Evolutionary conservation across 129 eudicot species (phyloP).

Genomic region (Flaveria sonorensis): DNA sequence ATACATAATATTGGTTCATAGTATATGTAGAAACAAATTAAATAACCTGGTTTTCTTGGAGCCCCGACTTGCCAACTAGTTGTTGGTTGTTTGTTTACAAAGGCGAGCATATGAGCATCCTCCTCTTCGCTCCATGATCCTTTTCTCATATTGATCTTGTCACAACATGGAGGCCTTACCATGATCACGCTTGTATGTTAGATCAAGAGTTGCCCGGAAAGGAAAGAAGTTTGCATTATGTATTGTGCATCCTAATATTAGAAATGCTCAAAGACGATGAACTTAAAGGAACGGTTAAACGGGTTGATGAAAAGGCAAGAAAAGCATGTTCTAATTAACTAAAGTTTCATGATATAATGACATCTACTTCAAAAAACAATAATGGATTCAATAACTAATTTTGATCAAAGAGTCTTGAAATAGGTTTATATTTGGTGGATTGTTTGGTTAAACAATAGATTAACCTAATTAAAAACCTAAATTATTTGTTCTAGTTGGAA

Average conservation of each 20-base stretch:
- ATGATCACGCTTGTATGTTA: slow-evolving; percentile 32
- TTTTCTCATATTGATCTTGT: slow-evolving; percentile 43
- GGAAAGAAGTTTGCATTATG: slow-evolving; percentile 22
- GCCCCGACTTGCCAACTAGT: slow-evolving; percentile 42
- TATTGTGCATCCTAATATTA: slow-evolving; percentile 17
- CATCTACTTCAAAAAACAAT: slow-evolving; percentile 22
- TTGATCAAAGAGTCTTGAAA: slow-evolving; percentile 39
- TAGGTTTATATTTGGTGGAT: slow-evolving; percentile 69
- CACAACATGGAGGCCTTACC: slow-evolving; percentile 61
- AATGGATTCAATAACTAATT: slow-evolving; percentile 27
- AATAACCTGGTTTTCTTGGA: slow-evolving; percentile 57
- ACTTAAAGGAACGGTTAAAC: slow-evolving; percentile 34
- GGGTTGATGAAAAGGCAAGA: slow-evolving; percentile 48
- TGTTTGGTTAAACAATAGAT: slow-evolving; percentile 52
- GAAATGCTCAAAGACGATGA: slow-evolving; percentile 32
- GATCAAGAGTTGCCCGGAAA: slow-evolving; percentile 19
- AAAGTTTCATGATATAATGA: slow-evolving; percentile 53
- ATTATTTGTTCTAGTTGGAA: slow-evolving; percentile 36
- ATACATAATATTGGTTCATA: background rate
- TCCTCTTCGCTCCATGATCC: slow-evolving; percentile 49
- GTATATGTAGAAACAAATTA: background rate
- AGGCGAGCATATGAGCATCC: slow-evolving; percentile 42
- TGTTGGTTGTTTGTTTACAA: slow-evolving; percentile 44
- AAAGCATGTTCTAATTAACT: slow-evolving; percentile 60
- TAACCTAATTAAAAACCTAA: slow-evolving; percentile 23